These are phyloP conservation scores for Aquilaria malaccensis DNA, from an alignment of 345 rosid genomes.

Conservation along the genomic window DNA sequence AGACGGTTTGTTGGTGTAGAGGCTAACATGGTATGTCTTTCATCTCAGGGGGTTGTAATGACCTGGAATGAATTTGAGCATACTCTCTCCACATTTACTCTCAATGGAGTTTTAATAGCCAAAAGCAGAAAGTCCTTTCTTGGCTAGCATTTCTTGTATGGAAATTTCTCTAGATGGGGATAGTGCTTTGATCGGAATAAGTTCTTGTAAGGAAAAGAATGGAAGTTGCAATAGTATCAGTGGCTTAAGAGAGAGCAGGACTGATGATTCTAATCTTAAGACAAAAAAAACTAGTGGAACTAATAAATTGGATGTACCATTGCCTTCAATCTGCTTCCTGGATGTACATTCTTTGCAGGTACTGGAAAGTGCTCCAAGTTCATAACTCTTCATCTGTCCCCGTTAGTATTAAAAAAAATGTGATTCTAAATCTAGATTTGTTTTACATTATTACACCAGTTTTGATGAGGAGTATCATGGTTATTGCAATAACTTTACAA, in stretches of 20 bases:
- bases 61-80: slow-evolving; percentile 60
- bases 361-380: slow-evolving; percentile 7
- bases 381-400: background rate
- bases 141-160: slow-evolving; percentile 68
- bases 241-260: slow-evolving; percentile 16
- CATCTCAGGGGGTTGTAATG: slow-evolving; percentile 73
- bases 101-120: slow-evolving; percentile 66
- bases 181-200: slow-evolving; percentile 66
- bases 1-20: slow-evolving; percentile 72
- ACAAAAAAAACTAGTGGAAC: slow-evolving; percentile 26
- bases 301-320: slow-evolving; percentile 47
- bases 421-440: too few relatives aligned
- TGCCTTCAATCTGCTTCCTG: slow-evolving; percentile 80
- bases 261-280: slow-evolving; percentile 29
- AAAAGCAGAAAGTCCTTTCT: slow-evolving; percentile 57
- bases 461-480: too few relatives aligned
- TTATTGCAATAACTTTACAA: too few relatives aligned
- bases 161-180: slow-evolving; percentile 78
- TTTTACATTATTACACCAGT: too few relatives aligned
- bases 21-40: slow-evolving; percentile 74
- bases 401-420: background rate
- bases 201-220: slow-evolving; percentile 30
- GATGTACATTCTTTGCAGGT: slow-evolving; percentile 78
- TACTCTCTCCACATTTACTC: slow-evolving; percentile 62
- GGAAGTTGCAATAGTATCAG: slow-evolving; percentile 17